Base-by-base conservation (phyloP, 768 basidiomycete genomes). In the Mycena filopes region DNA sequence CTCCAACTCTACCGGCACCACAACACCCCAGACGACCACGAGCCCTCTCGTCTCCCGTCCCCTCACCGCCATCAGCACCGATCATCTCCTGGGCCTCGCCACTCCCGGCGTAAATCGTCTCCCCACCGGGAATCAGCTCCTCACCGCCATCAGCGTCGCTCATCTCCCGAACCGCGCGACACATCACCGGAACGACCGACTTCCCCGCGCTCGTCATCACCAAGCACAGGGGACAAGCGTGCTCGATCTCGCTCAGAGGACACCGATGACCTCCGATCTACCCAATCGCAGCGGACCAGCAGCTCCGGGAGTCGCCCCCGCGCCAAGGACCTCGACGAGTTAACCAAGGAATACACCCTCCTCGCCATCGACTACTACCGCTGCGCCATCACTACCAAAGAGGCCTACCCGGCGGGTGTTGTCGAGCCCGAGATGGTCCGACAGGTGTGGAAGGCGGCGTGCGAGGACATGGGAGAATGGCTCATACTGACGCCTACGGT, bases 261-360 rank as follows among this genome's bases (percentile, higher is more conserved):
- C 12, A 31, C 26, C 1, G 40, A 51, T 1, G 54, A 53, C 18
- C 8, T 62, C 12, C 60, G 45, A 1, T 1, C n/a, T 0, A 18
- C 23, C 2, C 60, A 62, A 54, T 10, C 61, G 10, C 53, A 21
- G 36, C 10, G 26, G 8, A 55, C 46, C 12, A 38, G 4, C 2
- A 13, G 4, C 43, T 45, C 59, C 23, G 23, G 56, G 29, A 53
- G 59, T 13, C 60, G 69, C 28, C 54, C 69, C 15, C 68, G 63
- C 40, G 69, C 66, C 25, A 53, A 48, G 55, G 67, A 70, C 60
- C 63, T 63, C 18, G 66, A 64, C 23, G 60, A 55, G 1, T 11
- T 15, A 7, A 56, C 55, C 13, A 42, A 66, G 51, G 69, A 68
- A 18, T 26, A 41, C 28, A 20, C 60, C 20, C 13, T 69, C 48